These are phyloP conservation scores for Colletotrichum eremochloae DNA, from an alignment of 2,329 filamentous ascomycete species.

Conservation along the genomic window DNA sequence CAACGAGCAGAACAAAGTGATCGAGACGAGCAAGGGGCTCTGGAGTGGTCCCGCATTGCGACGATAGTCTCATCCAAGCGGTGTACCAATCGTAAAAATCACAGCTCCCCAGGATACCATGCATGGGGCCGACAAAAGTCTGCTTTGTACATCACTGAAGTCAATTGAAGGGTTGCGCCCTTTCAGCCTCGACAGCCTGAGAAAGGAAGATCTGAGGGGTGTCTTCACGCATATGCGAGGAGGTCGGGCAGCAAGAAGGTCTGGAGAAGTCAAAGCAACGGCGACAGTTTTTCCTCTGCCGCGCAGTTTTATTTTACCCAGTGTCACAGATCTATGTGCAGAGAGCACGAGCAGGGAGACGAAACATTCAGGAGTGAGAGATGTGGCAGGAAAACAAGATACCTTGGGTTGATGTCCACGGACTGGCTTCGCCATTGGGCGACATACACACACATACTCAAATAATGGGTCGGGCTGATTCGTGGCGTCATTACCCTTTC, in stretches of 20 bases:
- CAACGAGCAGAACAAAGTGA: conserved; percentile 66
- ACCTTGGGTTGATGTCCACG: conserved; percentile 37
- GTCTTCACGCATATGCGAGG: conserved; percentile 26
- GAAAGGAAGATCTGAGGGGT: conserved; percentile 2
- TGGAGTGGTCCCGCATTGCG: conserved; percentile 58
- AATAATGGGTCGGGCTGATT: conserved; percentile 10
- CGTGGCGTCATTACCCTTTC: conserved; percentile 28
- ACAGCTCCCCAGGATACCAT: neutral
- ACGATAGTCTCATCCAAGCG: conserved; percentile 31
- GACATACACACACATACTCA: conserved; percentile 11
- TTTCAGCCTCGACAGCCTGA: neutral
- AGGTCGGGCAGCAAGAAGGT: conserved; percentile 13
- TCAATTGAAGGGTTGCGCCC: neutral
- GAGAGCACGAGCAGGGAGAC: neutral
- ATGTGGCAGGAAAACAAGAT: conserved; percentile 35
- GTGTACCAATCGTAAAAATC: conserved; percentile 12
- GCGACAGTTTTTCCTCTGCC: neutral
- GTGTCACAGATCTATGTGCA: neutral
- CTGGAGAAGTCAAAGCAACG: neutral
- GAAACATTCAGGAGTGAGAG: neutral
- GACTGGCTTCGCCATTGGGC: conserved; percentile 38
- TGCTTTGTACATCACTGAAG: neutral
- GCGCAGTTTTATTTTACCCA: neutral
- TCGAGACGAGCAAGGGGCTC: conserved; percentile 75
- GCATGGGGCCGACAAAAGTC: neutral